Evolutionary conservation across 2,329 filamentous ascomycete species (phyloP), one percentile per base, ranked within the genome.

Genomic region (Trichophyton equinum): DNA sequence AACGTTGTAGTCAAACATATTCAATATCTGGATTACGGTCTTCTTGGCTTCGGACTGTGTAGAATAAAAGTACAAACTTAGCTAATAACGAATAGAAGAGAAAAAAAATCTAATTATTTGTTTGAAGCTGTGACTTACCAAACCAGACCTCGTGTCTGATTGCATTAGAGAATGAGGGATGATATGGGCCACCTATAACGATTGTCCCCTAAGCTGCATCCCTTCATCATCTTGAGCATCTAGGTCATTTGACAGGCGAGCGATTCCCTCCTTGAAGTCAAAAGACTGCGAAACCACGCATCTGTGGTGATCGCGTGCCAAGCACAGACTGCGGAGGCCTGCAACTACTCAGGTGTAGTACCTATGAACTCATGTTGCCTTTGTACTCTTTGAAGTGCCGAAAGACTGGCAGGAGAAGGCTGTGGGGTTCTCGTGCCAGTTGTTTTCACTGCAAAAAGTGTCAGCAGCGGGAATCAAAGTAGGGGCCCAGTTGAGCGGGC

Each of bases 1-100:
- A 22, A 73, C 67, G 47, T 70, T 71, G 42, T 49, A 62, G 62
- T 77, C 74, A 62, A 77, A 74, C 72, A 77, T 76, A 38, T 76
- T 74, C 2, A 76, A 69, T 55, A 77, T 69, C 30, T 64, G 62
- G 9, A 77, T 65, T n/a, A 72, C 72, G 0, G 69, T 66, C 66
- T 71, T 62, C 62, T 71, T 70, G 13, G 67, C 68, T 42, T 66
- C 63, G 33, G 38, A n/a, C 60, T 55, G 63, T 67, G 53, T 42
- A 22, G 22, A 57, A 20, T 20, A 30, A 5, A 27, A 27, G 27
- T 27, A 27, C 1, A 27, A 27, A 7, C 27, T 27, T 27, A 27
- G 6, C 27, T 27, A 1, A 27, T 27, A 6, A 27, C 27, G 27
- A 27, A 27, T 27, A 27, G 1, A 58, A 22, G 3, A 8, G 27